phyloP scores from a whole-genome alignment of 2,329 filamentous ascomycete genomes.

The Rutstroemia sp. region DNA sequence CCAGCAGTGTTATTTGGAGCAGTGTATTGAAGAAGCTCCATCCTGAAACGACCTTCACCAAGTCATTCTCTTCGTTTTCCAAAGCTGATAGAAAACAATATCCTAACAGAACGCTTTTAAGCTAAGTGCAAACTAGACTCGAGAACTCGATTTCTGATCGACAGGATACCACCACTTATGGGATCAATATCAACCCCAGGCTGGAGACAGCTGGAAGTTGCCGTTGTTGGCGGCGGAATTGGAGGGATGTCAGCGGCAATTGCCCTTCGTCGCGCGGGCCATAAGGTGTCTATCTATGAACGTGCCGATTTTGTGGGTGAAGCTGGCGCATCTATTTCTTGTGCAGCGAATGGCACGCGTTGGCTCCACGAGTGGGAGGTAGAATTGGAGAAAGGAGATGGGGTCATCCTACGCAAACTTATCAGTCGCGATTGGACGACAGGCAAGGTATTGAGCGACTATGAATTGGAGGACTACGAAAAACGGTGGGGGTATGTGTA shows the following conservation, averaged over 20 bases:
- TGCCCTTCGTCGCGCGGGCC: slow-evolving; percentile 43
- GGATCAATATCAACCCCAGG: too few species aligned
- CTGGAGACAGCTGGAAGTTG: slow-evolving; percentile 3
- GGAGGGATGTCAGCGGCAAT: slow-evolving; percentile 44
- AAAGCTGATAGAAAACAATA: too few species aligned
- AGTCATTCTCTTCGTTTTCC: too few species aligned
- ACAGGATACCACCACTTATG: too few species aligned
- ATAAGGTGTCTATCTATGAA: slow-evolving; percentile 55
- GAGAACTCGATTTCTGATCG: too few species aligned
- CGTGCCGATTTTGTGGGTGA: slow-evolving; percentile 57
- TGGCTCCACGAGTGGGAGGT: slow-evolving; percentile 63
- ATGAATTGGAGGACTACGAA: slow-evolving; percentile 51
- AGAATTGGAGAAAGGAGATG: slow-evolving; percentile 54
- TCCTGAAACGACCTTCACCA: too few species aligned
- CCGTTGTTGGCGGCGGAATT: slow-evolving; percentile 13
- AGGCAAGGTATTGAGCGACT: slow-evolving; percentile 46
- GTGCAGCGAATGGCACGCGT: slow-evolving; percentile 60
- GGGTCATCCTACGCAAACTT: slow-evolving; percentile 55
- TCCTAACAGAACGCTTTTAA: too few species aligned
- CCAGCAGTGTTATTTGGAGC: too few species aligned
- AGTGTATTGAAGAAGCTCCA: too few species aligned
- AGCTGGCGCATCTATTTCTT: slow-evolving; percentile 58
- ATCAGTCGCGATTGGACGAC: slow-evolving; percentile 65
- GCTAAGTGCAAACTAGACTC: too few species aligned
- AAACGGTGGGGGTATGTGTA: slow-evolving; percentile 55